Percentiles rank a stretch among this genome's conserved stretches.
Evolutionary conservation across 495 filamentous ascomycete genomes (phyloP).

Genomic region (Cryomyces antarcticus): DNA sequence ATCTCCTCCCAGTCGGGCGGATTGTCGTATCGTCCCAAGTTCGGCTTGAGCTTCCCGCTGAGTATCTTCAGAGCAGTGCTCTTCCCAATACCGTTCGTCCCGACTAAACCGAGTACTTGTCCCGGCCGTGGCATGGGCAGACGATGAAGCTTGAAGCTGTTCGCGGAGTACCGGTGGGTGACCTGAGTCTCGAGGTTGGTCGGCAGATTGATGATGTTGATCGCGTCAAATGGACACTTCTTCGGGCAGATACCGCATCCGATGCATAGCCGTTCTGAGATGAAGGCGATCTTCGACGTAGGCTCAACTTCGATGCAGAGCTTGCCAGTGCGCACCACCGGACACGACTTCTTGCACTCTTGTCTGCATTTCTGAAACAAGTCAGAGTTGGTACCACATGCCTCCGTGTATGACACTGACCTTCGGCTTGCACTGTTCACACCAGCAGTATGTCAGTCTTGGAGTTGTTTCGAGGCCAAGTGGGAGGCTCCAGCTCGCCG

Average conservation of each 20-base stretch:
- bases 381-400: slow-evolving; percentile 1
- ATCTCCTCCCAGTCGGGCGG: slow-evolving; percentile 99
- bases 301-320: slow-evolving; percentile 87
- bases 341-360: slow-evolving; percentile 98
- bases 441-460: slow-evolving; percentile 2
- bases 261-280: slow-evolving; percentile 84
- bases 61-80: slow-evolving; percentile 96
- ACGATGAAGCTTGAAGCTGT: slow-evolving; percentile 97
- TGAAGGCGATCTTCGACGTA: slow-evolving; percentile 91
- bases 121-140: slow-evolving; percentile 89
- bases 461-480: background rate
- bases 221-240: slow-evolving; percentile 97
- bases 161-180: slow-evolving; percentile 94
- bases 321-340: slow-evolving; percentile 93
- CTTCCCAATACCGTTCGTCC: slow-evolving; percentile 99
- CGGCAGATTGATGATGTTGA: slow-evolving; percentile 97
- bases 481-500: slow-evolving; percentile 6
- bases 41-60: slow-evolving; percentile 94
- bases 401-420: slow-evolving; percentile 22
- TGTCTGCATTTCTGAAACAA: slow-evolving; percentile 65
- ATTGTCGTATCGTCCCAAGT: slow-evolving; percentile 84
- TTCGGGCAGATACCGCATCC: slow-evolving; percentile 99
- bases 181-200: slow-evolving; percentile 96
- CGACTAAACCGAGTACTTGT: slow-evolving; percentile 90
- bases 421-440: slow-evolving; percentile 83